Evolutionary conservation across 495 filamentous ascomycete genomes (phyloP), one percentile per base, ranked within the genome.

Genomic region (Hypoxylon lenormandii): DNA sequence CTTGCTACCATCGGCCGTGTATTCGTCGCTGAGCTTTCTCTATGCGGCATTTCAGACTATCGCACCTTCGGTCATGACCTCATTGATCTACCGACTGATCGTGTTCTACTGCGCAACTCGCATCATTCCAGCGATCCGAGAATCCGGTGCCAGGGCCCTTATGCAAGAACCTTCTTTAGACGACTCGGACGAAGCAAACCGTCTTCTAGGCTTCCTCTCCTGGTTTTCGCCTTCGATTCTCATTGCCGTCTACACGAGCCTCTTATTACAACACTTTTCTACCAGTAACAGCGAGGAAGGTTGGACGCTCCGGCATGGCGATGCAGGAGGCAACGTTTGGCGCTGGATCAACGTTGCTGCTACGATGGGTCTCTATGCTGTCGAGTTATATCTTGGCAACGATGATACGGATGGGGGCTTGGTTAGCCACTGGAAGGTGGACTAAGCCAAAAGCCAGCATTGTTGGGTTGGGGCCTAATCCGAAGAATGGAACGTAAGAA

Each of bases 101-200:
- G 95, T 98, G 8, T 89, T 97, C 75, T 98, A 97, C 78, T 91
- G 93, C 56, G 91, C 92, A 8, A 96, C 93, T n/a, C 89, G 93
- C 48, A 97, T 98, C 69, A 97, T 98, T 49, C 95, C 95, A 2
- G 93, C 94, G 0, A 89, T 98, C 3, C 87, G 91, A 19, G 93
- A 96, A 73, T 88, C 89, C 21, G 94, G 94, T 11, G 91, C 92
- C 8, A 85, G 88, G 40, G 92, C 90, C 7, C 82, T 97, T 18
- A 90, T 90, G 60, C 87, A 95, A 58, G 93, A 96, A 73, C 88
- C 92, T 11, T 88, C 87, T 26, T 81, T 96, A 22, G 92, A 97
- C 54, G 94, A 97, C 62, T 86, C 83, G 23, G 95, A 97, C 69
- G 91, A 86, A 0, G 92, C 92, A 43, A 89, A 89, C 64, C 88